A percentile compares a stretch with the other conserved stretches of the same genome.
phyloP scores from a whole-genome alignment of 2,329 filamentous ascomycete species.

The Magnaporthiopsis poae region DNA sequence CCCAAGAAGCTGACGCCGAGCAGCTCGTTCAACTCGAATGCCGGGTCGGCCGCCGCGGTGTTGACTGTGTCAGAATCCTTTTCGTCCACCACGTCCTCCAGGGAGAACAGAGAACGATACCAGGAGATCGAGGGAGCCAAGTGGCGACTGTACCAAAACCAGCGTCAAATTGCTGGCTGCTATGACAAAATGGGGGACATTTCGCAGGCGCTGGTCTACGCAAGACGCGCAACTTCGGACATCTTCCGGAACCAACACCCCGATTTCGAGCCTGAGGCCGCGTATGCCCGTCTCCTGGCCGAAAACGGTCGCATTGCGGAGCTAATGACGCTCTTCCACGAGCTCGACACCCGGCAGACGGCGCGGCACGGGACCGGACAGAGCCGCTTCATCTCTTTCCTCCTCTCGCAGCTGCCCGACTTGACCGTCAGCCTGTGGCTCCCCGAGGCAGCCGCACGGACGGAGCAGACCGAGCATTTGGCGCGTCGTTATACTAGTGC shows the following conservation, averaged over 20 bases:
- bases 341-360: slow-evolving; percentile 1
- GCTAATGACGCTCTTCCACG: neutral
- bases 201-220: slow-evolving; percentile 1
- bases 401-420: slow-evolving; percentile 5
- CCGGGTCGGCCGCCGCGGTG: neutral
- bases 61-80: slow-evolving; percentile 2
- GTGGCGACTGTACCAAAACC: slow-evolving; percentile 6
- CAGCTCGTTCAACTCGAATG: neutral
- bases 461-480: slow-evolving; percentile 1
- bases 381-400: slow-evolving; percentile 6
- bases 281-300: slow-evolving; percentile 6
- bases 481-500: slow-evolving; percentile 3
- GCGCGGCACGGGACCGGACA: neutral
- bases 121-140: neutral
- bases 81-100: neutral
- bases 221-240: slow-evolving; percentile 1
- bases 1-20: slow-evolving; percentile 2
- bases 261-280: slow-evolving; percentile 6
- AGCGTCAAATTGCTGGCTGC: slow-evolving; percentile 3
- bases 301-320: neutral
- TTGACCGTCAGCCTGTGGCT: slow-evolving; percentile 4
- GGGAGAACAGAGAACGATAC: neutral
- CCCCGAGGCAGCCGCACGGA: slow-evolving; percentile 7
- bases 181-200: slow-evolving; percentile 5
- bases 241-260: neutral